Evolutionary conservation across 2,329 filamentous ascomycete species (phyloP), one percentile per base, ranked within the genome.

Genomic region (Alternaria ventricosa): DNA sequence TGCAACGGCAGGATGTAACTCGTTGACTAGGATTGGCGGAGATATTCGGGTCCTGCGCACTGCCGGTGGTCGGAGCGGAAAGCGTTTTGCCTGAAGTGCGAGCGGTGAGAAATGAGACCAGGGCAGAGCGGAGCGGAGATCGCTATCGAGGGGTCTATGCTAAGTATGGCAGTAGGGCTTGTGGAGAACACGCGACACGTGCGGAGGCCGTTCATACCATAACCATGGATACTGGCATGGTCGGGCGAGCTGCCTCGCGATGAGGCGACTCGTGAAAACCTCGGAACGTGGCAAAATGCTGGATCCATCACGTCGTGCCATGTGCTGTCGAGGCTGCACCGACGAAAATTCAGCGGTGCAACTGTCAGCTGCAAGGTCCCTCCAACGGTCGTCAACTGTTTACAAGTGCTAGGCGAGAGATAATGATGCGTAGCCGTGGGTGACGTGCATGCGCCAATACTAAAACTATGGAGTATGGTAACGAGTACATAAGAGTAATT

Each of bases 401-500:
- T 41, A 36, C 25, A 12, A 27, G 53, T 57, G 30, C 54, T 58
- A 63, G 60, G 49, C 59, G 36, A 55, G 50, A 66, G 69, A 70
- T 66, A 53, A 65, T 65, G 67, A 60, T 66, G 65, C 65, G 66
- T 65, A 47, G 57, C 61, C 61, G 71, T 66, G 61, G 68, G 68
- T 73, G 72, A 71, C 64, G 71, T 74, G 72, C 69, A 69, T 66
- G 61, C 63, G 70, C 66, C 68, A 71, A 72, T 70, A 64, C 49
- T 41, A 41, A 47, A 55, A 50, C 63, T 60, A 53, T 66, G 60
- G 45, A 59, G 54, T 55, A 57, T 55, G 67, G 66, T 72, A 74
- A 70, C 63, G 69, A 71, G 74, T 78, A 77, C 76, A 75, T 79
- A 79, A 78, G 67, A 78, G 75, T 70, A 78, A 78, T 65, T 75